Base-by-base conservation (phyloP, 768 basidiomycete genomes). In the Macrocybe gigantea region DNA sequence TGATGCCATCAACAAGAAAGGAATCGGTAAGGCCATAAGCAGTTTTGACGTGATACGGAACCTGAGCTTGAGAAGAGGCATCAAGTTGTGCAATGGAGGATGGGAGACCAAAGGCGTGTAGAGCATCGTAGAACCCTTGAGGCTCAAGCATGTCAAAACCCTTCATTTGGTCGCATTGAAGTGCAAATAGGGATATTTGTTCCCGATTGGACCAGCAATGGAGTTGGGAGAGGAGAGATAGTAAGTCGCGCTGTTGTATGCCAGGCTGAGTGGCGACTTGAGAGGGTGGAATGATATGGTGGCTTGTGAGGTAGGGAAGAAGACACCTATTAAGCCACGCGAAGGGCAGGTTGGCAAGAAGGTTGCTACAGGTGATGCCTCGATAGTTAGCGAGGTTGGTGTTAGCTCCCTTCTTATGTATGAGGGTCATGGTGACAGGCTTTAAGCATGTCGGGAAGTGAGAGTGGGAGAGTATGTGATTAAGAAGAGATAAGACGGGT, bases 121-220 rank as follows among this genome's bases (percentile, higher is more conserved):
- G 30, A 0, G 56, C 56, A 43, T 61, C 58, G 41, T 61, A 60
- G 38, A 61, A 53, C 0, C 58, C 58, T 33, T 58, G 30, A 0
- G 59, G 60, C 0, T 45, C 41, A 0, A 62, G 46, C 13, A 48
- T 46, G 35, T 60, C 57, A 41, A 62, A 62, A 1, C 58, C 58
- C n/a, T 61, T 61, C 45, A 48, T 52, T 38, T 60, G 59, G 37
- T 59, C 57, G 3, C 56, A 37, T 33, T 54, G 50, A 2, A 61
- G 44, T 1, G 50, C 40, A 29, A 52, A 59, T 2, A 61, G 43
- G 2, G 49, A 30, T 5, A 6, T 31, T 7, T 51, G 49, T 1
- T 34, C 41, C 1, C 56, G 45, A 8, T 41, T 33, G 1, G 55
- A 44, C 53, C 53, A 60, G 5, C 22, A 48, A 41, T 60, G 37